These are phyloP conservation scores for Cryptococcus hybrid DNA, from an alignment of 1,284 basidiomycete genomes.

Conservation along the genomic window DNA sequence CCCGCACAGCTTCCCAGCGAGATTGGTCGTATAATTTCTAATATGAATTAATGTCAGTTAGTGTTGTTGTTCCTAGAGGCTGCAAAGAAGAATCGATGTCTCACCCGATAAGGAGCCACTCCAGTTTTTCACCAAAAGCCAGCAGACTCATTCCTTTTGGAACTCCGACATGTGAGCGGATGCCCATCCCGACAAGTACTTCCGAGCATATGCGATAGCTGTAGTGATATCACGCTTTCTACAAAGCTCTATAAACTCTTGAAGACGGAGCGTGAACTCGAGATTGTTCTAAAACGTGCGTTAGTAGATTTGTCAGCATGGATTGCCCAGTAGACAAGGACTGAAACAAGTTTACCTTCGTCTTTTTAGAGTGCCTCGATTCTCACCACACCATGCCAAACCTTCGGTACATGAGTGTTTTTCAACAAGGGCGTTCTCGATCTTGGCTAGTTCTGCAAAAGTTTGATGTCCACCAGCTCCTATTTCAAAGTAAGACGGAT, in stretches of 20 bases:
- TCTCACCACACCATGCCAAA: constrained; percentile 93
- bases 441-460: constrained; percentile 80
- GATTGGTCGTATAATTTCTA: constrained; percentile 76
- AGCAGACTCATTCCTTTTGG: constrained; percentile 71
- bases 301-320: not conserved
- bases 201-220: constrained; percentile 82
- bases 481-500: constrained; percentile 35
- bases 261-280: constrained; percentile 91
- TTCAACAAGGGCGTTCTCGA: constrained; percentile 71
- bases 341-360: constrained; percentile 61
- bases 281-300: constrained; percentile 69
- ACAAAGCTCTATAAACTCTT: constrained; percentile 93
- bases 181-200: constrained; percentile 79
- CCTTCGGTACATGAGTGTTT: constrained; percentile 80
- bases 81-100: constrained; percentile 2
- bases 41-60: not conserved
- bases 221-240: constrained; percentile 64
- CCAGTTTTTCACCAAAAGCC: constrained; percentile 57
- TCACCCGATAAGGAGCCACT: constrained; percentile 47
- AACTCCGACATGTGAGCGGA: constrained; percentile 75
- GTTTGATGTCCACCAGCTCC: constrained; percentile 83
- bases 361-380: constrained; percentile 89
- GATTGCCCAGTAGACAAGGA: too few relatives aligned
- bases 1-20: constrained; percentile 71
- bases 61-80: too few relatives aligned